phyloP scores from a whole-genome alignment of 2,329 filamentous ascomycete genomes.

The Elsinoe arachidis region DNA sequence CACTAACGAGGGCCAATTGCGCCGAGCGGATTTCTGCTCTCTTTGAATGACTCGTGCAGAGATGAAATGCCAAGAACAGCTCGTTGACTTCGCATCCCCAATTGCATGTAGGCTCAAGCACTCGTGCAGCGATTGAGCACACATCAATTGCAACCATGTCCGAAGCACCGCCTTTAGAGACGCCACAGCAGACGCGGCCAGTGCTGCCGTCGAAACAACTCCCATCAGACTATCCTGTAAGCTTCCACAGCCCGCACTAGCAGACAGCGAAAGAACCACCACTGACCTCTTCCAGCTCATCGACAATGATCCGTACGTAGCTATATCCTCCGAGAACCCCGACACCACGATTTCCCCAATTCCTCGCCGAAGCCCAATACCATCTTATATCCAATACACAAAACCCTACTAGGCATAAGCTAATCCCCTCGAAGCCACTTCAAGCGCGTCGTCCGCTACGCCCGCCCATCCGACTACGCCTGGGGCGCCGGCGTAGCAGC shows the following conservation, averaged over 20 bases:
- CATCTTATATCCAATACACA: constrained; percentile 12
- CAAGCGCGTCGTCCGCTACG: constrained; percentile 80
- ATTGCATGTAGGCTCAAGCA: no score
- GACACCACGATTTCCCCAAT: constrained; percentile 7
- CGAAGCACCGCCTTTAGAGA: not conserved
- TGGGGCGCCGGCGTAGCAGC: constrained; percentile 59
- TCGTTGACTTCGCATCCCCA: no score
- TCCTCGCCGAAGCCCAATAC: not conserved
- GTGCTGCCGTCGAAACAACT: constrained; percentile 64
- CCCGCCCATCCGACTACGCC: constrained; percentile 73
- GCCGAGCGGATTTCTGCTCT: no score
- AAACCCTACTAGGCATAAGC: not conserved
- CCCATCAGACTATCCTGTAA: constrained; percentile 77
- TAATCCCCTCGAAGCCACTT: constrained; percentile 58
- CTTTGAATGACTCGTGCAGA: no score
- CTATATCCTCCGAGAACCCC: constrained; percentile 16
- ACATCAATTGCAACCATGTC: not conserved
- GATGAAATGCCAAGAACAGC: not conserved
- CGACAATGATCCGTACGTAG: constrained; percentile 90
- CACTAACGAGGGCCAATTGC: no score
- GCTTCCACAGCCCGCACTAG: constrained; percentile 30
- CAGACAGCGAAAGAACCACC: constrained; percentile 14
- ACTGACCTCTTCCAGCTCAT: constrained; percentile 62
- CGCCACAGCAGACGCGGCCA: constrained; percentile 28
- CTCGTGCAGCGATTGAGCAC: not conserved